Evolutionary conservation across 2,329 filamentous ascomycete species (phyloP), one percentile per base, ranked within the genome.

Genomic region (Cladosporium sp.): DNA sequence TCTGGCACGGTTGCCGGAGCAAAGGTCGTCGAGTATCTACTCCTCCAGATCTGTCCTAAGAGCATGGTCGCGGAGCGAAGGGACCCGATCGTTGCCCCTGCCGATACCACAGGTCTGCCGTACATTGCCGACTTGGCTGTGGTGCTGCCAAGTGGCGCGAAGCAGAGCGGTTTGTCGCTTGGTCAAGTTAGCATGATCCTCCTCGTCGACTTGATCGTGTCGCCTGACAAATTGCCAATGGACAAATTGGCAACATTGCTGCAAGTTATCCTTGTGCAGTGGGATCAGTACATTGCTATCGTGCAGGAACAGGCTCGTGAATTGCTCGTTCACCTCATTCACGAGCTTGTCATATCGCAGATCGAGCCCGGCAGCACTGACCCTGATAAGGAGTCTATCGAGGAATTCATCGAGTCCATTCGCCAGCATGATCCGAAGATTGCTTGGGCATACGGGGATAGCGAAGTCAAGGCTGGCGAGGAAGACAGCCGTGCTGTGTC

Each of bases 301-400:
- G 93, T 99, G 1, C 92, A 97, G 67, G 93, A 97, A 59, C 92
- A 99, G 68, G 91, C 95, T 24, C 84, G 91, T 43, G 93, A 99
- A 69, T 96, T 99, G 91, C 80, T 99, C 13, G 91, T 99, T 2
- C 93, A 99, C 72, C 79, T 99, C 15, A 95, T 99, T 41, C 93
- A 99, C 61, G 93, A 97, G 67, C 77, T 97, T 6, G 89, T 99
- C 32, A 90, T 96, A 22, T 84, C 83, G 1, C 82, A 82, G 60
- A 77, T 85, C 40, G 84, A 95, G 53, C 87, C 95, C 50, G 83
- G 89, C 52, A 71, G 71, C 42, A 79, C 84, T 6, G 78, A 76
- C 15, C 82, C 83, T 2, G 83, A 83, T 45, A 89, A 88, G 63
- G 79, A 83, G 55, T 80, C 83, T 0, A 91, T 96, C 41, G 92